Base-by-base conservation (phyloP, 768 basidiomycete genomes). In the Boletus vinaceobasis region DNA sequence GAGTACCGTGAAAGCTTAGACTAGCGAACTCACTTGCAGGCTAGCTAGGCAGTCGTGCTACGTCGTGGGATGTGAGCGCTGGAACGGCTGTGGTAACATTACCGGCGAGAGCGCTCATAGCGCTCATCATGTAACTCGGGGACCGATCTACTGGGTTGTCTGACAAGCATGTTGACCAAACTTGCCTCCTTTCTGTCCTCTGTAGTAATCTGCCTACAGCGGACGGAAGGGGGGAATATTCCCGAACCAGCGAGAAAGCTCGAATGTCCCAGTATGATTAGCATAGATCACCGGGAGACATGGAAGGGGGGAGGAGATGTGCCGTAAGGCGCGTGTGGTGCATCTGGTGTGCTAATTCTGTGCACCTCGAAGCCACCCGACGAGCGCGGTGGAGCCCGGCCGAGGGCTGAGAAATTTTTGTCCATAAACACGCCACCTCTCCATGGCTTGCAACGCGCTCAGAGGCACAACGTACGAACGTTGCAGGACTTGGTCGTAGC, bases 191-290 rank as follows among this genome's bases (percentile, higher is more conserved):
- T 65, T 65, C 63, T 48, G 61, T 29, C 56, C 64, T 46, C 55
- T 63, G 64, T 19, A 57, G 60, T 40, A 29, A 43, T 40, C 21
- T 59, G 55, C 63, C 58, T 65, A 66, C 60, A 63, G 58, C 63
- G 60, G 63, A 64, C 63, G 63, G 63, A 64, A 64, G 21, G 63
- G 54, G 50, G 48, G 32, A 8, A 32, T 13, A 32, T 39, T 37
- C 38, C 31, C n/a, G 19, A 23, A 9, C 6, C 29, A 39, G 35
- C 15, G n/a, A 3, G 33, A 9, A 27, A 14, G 35, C 14, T 19
- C 19, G 21, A 29, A 29, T 17, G 14, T 15, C 32, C 21, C 27
- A 31, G 19, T 17, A 11, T 27, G 27, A 53, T 50, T 33, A 29
- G 15, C 23, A 23, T 23, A 23, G 23, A 23, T 23, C 23, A 23